Base-by-base conservation (phyloP, 2,329 filamentous ascomycete genomes). In the Scytalidium sp. region DNA sequence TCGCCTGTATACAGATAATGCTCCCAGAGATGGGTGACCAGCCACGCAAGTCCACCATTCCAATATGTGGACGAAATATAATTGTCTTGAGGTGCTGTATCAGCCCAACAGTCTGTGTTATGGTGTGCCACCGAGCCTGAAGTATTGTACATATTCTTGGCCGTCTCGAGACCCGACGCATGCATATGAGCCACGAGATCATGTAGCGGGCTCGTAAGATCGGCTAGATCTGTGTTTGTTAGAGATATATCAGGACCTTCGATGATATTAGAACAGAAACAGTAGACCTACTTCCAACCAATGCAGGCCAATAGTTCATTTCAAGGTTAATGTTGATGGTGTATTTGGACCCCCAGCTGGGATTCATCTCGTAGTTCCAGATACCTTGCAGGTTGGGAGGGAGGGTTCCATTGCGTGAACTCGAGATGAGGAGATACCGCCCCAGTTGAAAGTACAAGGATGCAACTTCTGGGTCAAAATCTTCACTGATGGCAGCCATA, bases 261-360 rank as follows among this genome's bases (percentile, higher is more conserved):
- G 25, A 45, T 36, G 15, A 32, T 15, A 45, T 32, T 10, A 19
- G 17, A 45, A 20, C 8, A 29, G n/a, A 29, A 45, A 23, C 23
- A n/a, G 7, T 19, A 29, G 7, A 45, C 43, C 29, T 19, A 45
- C 43, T 61, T 32, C 60, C 58, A 3, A 58, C 43, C 43, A 65
- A 61, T 11, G 62, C 60, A 1, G 62, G 67, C 75, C 75, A 79
- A 56, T 79, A 79, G 54, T 78, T 78, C 76, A 79, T 79, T 57
- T 79, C 68, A 0, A 70, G 61, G 41, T 78, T 79, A 58, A 78
- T 75, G 53, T 78, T 77, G 55, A 78, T 66, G 4, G 75, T 78
- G 49, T 70, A 76, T 52, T 74, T 76, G 20, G 66, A 69, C 3
- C 73, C 73, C 75, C 75, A 78, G 0, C 70, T 61, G 5, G 70